These are phyloP conservation scores for Lolium multiflorum DNA, from an alignment of 176 grass and related monocot species.

Conservation along the genomic window DNA sequence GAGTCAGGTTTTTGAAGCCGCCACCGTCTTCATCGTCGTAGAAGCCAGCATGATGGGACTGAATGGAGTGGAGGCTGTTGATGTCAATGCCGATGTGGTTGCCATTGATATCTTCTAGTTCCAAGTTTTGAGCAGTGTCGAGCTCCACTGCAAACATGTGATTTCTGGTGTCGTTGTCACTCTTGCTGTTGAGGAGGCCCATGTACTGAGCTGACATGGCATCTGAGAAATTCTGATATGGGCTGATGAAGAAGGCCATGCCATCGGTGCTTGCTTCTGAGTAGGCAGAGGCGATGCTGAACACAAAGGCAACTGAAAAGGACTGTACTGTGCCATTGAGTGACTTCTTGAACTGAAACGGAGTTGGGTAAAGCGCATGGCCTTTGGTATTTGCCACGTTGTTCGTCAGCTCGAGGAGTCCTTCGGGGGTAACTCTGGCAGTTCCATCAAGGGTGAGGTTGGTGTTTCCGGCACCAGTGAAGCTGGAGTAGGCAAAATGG, in stretches of 20 bases:
- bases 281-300: slow-evolving; percentile 1
- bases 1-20: slow-evolving; percentile 42
- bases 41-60: slow-evolving; percentile 36
- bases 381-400: neutral
- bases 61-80: slow-evolving; percentile 42
- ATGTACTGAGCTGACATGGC: slow-evolving; percentile 34
- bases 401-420: slow-evolving; percentile 5
- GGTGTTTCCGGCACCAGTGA: neutral
- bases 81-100: slow-evolving; percentile 58
- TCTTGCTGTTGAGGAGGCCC: slow-evolving; percentile 43
- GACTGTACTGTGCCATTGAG: neutral
- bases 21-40: slow-evolving; percentile 27
- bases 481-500: neutral
- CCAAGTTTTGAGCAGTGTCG: slow-evolving; percentile 42
- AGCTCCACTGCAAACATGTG: slow-evolving; percentile 59
- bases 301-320: neutral
- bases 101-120: slow-evolving; percentile 48
- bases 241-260: slow-evolving; percentile 9
- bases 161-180: slow-evolving; percentile 35
- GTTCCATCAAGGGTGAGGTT: neutral
- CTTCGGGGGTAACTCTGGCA: neutral
- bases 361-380: neutral
- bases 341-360: neutral
- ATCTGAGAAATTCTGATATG: neutral
- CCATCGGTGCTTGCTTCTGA: neutral